phyloP scores from a whole-genome alignment of 192 early-diverging fungal genomes.

The Entophlyctis luteolus region DNA sequence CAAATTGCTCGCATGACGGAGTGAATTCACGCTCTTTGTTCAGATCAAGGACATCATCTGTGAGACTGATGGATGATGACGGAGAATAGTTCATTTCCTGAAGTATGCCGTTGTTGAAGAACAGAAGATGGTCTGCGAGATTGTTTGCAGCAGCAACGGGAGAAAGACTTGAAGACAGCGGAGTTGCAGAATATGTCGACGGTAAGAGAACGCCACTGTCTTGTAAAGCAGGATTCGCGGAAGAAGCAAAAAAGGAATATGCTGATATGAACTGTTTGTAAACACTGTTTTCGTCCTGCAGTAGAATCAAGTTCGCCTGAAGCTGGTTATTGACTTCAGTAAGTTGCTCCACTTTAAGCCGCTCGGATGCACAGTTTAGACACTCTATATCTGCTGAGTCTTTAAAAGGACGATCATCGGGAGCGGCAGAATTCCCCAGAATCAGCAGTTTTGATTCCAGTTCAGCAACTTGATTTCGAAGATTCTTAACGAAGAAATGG shows the following conservation, averaged over 20 bases:
- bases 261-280: background rate
- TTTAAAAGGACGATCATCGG: too few relatives aligned
- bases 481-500: too few relatives aligned
- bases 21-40: background rate
- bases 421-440: background rate
- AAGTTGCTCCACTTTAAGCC: background rate
- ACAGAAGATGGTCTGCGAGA: background rate
- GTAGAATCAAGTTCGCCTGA: background rate
- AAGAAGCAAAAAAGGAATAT: background rate
- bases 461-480: background rate
- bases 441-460: background rate
- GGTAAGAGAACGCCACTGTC: background rate
- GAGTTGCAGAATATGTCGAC: background rate
- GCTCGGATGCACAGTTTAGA: background rate
- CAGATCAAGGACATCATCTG: background rate
- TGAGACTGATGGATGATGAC: background rate
- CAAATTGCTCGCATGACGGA: conserved; percentile 6
- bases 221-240: background rate
- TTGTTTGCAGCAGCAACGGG: background rate
- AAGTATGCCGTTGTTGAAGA: background rate
- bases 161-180: too few relatives aligned
- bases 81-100: background rate
- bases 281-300: background rate
- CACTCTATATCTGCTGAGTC: too few relatives aligned
- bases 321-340: background rate